Evolutionary conservation across 2,329 filamentous ascomycete species (phyloP), one percentile per base, ranked within the genome.

Genomic region (Xylariales sp.): DNA sequence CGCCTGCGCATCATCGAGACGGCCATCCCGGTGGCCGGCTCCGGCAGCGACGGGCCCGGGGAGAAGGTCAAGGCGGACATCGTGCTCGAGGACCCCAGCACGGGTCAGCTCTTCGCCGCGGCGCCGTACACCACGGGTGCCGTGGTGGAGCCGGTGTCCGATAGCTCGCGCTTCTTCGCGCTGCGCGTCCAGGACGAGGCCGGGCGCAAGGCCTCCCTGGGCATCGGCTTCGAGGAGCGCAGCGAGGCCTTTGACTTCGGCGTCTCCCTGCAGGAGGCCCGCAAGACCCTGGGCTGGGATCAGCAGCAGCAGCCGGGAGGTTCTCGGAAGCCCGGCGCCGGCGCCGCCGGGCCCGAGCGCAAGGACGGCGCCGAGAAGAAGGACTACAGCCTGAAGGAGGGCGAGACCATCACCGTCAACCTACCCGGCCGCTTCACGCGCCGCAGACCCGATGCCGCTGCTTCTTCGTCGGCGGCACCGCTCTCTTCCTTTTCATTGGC

Each of bases 331-430:
- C 48, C 53, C 0, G 56, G 56, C 5, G 51, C 54, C 13, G n/a
- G n/a, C n/a, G n/a, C n/a, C n/a, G n/a, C n/a, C n/a, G n/a, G n/a
- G n/a, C n/a, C n/a, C n/a, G 62, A 60, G 42, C 60, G 62, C 42
- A 59, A 61, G 31, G 60, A 64, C 29, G 62, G 62, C 29, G 65
- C 69, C 40, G 75, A 77, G 54, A 83, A 81, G 63, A 78, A 76
- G 48, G 88, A 95, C 54, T 89, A 88, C 55, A 90, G 85, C 53
- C 61, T 95, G 46, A 95, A 95, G 61, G 88, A 90, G 43, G 88
- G 88, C 10, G 84, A 95, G 71, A 95, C 85, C 14, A 94, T 95
- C 50, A 88, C 83, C 17, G 81, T 94, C 47, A 87, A 85, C 57
- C 72, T 93, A 36, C 80, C 78, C 5, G 78, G 79, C 33, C 70